Evolutionary conservation across 23 red algal species (phyloP), one percentile per base, ranked within the genome.

Genomic region (Cyanidioschyzon merolae): DNA sequence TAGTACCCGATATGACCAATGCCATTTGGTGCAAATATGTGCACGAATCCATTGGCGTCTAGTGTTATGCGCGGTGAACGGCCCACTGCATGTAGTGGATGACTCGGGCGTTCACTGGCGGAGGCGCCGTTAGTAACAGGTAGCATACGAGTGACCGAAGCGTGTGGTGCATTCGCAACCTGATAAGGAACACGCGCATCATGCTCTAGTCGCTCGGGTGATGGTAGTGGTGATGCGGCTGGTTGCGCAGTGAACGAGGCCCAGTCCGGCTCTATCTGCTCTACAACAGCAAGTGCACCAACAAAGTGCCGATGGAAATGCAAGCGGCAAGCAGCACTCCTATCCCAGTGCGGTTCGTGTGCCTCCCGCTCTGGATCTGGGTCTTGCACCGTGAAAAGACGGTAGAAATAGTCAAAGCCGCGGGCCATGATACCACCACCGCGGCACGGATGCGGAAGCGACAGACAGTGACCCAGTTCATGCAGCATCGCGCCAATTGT

Each of bases 351-450:
- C 40, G 86, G 86, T 34, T 84, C 81, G 1, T 84, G 57, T 39
- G 18, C 0, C 2, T 76, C 35, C 1, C 7, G 1, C 30, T 30
- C 1, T 17, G 80, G 37, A 34, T 30, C 27, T 37, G 34, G 40
- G 39, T 83, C 68, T 1, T 50, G 12, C 35, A 75, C 59, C 2
- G 58, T 68, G 41, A 89, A 77, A 0, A 89, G 79, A 27, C 80
- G 86, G 40, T 89, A 74, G 40, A 89, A 74, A 35, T 83, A 71
- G 30, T 89, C 86, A 76, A 89, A 89, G 15, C 86, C 86, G 17
- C 86, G 78, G 7, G 79, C 68, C 86, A 89, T 89, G 59, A 89
- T 89, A 12, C 86, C 86, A 29, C 86, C 86, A 25, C 86, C 86
- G 41, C 38, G 39, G 36, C 40, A 40, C 45, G 86, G 86, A 83